Evolutionary conservation across 1,284 basidiomycete species (phyloP), one percentile per base, ranked within the genome.

Genomic region (Heimioporus retisporus): DNA sequence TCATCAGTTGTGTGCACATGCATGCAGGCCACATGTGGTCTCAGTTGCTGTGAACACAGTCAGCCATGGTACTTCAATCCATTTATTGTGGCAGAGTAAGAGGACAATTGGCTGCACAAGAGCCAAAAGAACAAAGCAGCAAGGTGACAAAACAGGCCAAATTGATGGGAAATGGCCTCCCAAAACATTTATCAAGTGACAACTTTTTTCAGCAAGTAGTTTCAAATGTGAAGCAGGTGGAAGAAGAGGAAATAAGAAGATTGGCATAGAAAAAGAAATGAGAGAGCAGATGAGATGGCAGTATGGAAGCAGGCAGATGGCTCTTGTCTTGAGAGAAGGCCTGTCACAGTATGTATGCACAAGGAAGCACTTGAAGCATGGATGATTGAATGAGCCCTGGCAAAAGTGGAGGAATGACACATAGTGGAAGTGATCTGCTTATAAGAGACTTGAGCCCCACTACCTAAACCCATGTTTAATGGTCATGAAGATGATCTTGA

Each of bases 101-200:
- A 2, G 13, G 55, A 40, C 55, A 55, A 11, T 19, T 63, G 3
- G 62, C 56, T 11, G 5, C 77, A 76, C 23, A 75, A 76, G 2
- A 48, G 55, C 61, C 66, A 57, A 64, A 56, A 50, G 42, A 61
- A 55, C 19, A 64, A 21, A 54, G 51, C 43, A 23, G 8, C 1
- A 55, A 55, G 6, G n/a, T 8, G n/a, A n/a, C n/a, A 10, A 55
- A 40, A 35, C 65, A 58, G 40, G 44, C 19, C 28, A 61, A 63
- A 40, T 40, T 69, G 16, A 58, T 63, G 57, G 63, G 63, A 10
- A 58, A 69, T 63, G 66, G 68, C 14, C 35, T 68, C 50, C 64
- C 68, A 25, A 63, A 40, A 23, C 59, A 60, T 28, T 55, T 69
- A 19, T 64, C 66, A 10, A 51, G 66, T 15, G 53, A 69, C 18